Evolutionary conservation across 2,329 filamentous ascomycete species (phyloP).

Genomic region (Amauroascus niger): DNA sequence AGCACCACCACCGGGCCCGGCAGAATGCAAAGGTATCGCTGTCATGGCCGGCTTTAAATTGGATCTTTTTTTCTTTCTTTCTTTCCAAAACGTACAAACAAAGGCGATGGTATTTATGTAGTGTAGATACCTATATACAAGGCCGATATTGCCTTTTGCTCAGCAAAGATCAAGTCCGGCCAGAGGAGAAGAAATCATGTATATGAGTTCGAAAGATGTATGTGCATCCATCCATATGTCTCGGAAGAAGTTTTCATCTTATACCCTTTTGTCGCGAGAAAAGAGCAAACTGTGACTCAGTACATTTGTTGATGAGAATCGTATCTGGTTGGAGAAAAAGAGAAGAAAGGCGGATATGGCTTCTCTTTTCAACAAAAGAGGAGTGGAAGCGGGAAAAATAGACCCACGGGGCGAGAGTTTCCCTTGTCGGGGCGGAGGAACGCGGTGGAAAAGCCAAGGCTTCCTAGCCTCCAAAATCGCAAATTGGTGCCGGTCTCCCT

Average conservation of each 20-base stretch:
- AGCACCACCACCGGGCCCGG: background rate
- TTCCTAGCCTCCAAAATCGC: background rate
- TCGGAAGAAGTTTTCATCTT: background rate
- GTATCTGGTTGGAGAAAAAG: background rate
- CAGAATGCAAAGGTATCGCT: background rate
- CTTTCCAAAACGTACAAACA: background rate
- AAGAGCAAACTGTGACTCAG: background rate
- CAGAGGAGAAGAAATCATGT: background rate
- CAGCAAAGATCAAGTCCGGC: background rate
- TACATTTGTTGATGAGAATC: background rate
- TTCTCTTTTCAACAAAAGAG: slow-evolving; percentile 6
- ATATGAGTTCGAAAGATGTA: background rate
- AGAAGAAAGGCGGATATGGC: background rate
- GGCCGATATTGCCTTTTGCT: background rate
- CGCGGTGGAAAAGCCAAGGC: background rate
- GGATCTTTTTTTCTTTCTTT: background rate
- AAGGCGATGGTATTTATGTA: background rate
- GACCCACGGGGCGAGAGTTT: background rate
- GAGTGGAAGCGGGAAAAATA: background rate
- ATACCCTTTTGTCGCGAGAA: background rate
- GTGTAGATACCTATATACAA: background rate
- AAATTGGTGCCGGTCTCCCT: no score
- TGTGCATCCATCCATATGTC: background rate
- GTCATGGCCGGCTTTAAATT: background rate
- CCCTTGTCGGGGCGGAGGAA: background rate